Base-by-base conservation (phyloP, 139 green algal genomes). In the Haematococcus lacustris region DNA sequence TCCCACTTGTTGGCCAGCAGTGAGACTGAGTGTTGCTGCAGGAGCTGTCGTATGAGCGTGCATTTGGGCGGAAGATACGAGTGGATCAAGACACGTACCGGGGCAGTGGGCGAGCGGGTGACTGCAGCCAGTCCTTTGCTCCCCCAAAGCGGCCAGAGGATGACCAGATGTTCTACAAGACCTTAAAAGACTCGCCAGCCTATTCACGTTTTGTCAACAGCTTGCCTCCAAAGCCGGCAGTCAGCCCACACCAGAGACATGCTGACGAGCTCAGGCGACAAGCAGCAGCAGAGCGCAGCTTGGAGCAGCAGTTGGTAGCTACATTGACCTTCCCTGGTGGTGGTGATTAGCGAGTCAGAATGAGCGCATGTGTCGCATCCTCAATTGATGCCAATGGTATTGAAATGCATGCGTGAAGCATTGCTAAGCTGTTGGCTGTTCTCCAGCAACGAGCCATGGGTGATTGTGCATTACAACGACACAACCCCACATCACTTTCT, bases 161-260 rank as follows among this genome's bases (percentile, higher is more conserved):
- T 34, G 76, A 81, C n/a, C 38, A 39, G 26, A 74, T 25, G 0
- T 82, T 70, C 53, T 85, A 76, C 64, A 74, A 70, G 53, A 67
- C 61, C 1, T 70, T 85, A 30, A 85, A 82, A 50, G 79, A 85
- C 53, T 51, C 68, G 1, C 79, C 79, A 4, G 82, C 79, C 0
- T 85, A 82, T 60, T 62, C 70, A 33, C 64, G 79, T 2, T 85
- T 85, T 37, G 71, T 71, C 28, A 65, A 70, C 28, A 68, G 40
- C n/a, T 64, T 85, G 53, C 79, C 79, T 2, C n/a, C 73, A 40
- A 76, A 76, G 70, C 72, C 75, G 0, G 57, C 68, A 0, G 72
- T 80, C 26, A 80, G 72, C 59, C 75, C 75, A 25, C 75, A 82
- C 59, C 63, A 80, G 75, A 75, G 79, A 26, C 68, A 69, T 4